Conservation (phyloP, 192 early-diverging fungal genomes). For the Gaertneriomyces sp. region DNA sequence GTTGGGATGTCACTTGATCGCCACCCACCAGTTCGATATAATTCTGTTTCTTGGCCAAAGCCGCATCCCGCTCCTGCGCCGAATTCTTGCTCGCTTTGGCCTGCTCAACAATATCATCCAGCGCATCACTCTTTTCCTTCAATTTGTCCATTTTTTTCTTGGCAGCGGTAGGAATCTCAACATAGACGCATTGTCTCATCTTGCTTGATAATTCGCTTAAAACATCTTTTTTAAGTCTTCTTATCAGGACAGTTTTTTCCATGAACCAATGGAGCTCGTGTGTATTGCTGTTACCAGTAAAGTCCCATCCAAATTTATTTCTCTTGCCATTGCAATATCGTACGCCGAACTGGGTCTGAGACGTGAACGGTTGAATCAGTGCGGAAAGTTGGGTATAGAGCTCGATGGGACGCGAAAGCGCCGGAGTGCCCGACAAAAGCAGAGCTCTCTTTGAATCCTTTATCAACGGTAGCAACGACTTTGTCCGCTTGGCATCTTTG, state of each 20-base stretch:
- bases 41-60: background rate
- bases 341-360: constrained; percentile 21
- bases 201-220: constrained; percentile 41
- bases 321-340: constrained; percentile 32
- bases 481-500: constrained; percentile 42
- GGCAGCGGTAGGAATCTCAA: constrained; percentile 19
- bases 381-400: constrained; percentile 26
- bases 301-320: constrained; percentile 39
- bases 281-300: constrained; percentile 37
- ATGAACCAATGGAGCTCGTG: constrained; percentile 43
- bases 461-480: constrained; percentile 30
- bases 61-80: background rate
- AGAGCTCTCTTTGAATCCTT: constrained; percentile 23
- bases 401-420: constrained; percentile 31
- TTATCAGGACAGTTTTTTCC: constrained; percentile 41
- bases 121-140: background rate
- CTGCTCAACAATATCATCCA: constrained; percentile 4
- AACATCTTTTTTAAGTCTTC: constrained; percentile 47
- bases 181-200: constrained; percentile 35
- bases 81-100: constrained; percentile 1
- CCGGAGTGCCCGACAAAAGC: constrained; percentile 30
- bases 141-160: constrained; percentile 22
- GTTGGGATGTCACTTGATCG: too few relatives aligned
- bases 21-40: constrained; percentile 13
- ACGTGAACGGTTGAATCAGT: constrained; percentile 20